Conservation (phyloP, 78 protist species). For the Dictyostelium firmibasis region DNA sequence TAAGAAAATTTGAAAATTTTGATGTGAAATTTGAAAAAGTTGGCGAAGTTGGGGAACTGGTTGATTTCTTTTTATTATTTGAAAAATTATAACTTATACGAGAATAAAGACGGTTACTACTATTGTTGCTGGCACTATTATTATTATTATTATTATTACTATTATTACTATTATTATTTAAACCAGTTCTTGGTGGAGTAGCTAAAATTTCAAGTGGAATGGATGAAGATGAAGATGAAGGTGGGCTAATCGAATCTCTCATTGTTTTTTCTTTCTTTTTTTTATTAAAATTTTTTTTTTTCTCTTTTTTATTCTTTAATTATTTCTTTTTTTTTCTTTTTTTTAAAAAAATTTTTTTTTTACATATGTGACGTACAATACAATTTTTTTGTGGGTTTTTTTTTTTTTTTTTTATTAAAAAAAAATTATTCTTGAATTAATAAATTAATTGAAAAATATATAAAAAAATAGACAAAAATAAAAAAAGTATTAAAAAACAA, state of each 20-base stretch:
- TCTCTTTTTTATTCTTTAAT: too few species aligned
- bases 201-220: background rate
- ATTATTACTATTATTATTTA: background rate
- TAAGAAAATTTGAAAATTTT: background rate
- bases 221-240: background rate
- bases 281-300: too few species aligned
- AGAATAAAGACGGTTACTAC: background rate
- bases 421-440: too few species aligned
- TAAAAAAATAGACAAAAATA: too few species aligned
- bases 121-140: background rate
- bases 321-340: background rate
- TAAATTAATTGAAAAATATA: too few species aligned
- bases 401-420: too few species aligned
- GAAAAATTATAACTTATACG: background rate
- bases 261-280: too few species aligned
- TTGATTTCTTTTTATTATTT: background rate
- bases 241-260: background rate
- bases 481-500: too few species aligned
- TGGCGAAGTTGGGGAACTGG: background rate
- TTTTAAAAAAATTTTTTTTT: too few species aligned
- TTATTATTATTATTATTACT: background rate
- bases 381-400: background rate
- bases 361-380: background rate
- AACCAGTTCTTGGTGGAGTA: background rate
- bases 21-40: background rate